phyloP scores from a whole-genome alignment of 2,329 filamentous ascomycete genomes.

The Monosporascus sp. region DNA sequence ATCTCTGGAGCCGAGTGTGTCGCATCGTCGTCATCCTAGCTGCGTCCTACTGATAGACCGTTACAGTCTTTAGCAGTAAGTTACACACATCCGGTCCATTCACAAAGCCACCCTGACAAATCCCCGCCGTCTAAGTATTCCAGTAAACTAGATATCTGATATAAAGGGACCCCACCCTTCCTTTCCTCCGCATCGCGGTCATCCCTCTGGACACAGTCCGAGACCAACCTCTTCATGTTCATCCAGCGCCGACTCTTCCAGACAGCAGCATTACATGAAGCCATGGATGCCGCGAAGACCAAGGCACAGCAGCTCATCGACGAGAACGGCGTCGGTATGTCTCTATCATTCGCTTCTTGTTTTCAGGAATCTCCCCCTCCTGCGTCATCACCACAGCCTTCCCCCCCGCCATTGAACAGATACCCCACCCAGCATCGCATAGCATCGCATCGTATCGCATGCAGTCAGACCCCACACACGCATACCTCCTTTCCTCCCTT shows the following conservation, averaged over 20 bases:
- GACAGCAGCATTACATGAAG: slow-evolving; percentile 53
- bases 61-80: too few species aligned
- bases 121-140: too few species aligned
- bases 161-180: slow-evolving; percentile 1
- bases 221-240: slow-evolving; percentile 42
- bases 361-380: not conserved
- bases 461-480: too few species aligned
- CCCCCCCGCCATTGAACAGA: not conserved
- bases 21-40: too few species aligned
- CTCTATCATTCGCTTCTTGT: not conserved
- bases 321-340: slow-evolving; percentile 77
- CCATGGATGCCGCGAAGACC: slow-evolving; percentile 76
- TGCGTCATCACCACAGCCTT: not conserved
- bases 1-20: too few species aligned
- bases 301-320: slow-evolving; percentile 86
- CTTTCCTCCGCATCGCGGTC: not conserved
- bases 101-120: too few species aligned
- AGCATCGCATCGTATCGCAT: not conserved
- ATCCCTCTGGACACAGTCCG: not conserved
- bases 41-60: too few species aligned
- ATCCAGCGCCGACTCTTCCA: slow-evolving; percentile 68
- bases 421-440: not conserved
- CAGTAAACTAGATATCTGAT: not conserved
- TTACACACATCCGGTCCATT: too few species aligned
- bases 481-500: too few species aligned